phyloP scores from a whole-genome alignment of 1,284 basidiomycete genomes.

The Ustilago esculenta region DNA sequence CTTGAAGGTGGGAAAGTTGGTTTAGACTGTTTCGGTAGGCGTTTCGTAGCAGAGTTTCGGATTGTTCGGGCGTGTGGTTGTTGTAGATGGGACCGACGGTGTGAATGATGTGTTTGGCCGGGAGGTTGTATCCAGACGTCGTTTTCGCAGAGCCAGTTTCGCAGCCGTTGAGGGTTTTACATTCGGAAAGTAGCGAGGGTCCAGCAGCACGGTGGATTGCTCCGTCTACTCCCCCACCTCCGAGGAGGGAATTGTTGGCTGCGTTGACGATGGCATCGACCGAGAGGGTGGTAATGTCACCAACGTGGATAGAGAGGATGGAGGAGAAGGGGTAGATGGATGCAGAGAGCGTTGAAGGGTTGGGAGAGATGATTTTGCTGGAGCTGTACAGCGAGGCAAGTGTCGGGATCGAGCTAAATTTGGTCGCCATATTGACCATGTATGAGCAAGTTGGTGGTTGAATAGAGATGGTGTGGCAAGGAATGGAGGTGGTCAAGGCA shows the following conservation, averaged over 20 bases:
- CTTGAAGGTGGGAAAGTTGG: too few relatives aligned
- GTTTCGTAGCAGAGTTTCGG: constrained; percentile 68
- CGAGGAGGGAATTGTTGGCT: constrained; percentile 57
- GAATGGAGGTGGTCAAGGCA: neutral
- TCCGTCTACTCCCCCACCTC: constrained; percentile 74
- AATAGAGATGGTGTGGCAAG: neutral
- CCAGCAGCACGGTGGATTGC: constrained; percentile 89
- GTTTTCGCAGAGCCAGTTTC: constrained; percentile 84
- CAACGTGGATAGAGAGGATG: constrained; percentile 10
- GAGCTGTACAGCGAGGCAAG: constrained; percentile 29
- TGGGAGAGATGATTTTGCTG: constrained; percentile 3
- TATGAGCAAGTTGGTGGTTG: too few relatives aligned
- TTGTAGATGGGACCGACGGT: constrained; percentile 86
- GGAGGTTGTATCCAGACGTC: constrained; percentile 70
- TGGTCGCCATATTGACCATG: constrained; percentile 10
- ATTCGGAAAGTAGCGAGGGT: constrained; percentile 77
- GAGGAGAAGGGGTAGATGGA: constrained; percentile 31
- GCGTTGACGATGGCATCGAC: constrained; percentile 64
- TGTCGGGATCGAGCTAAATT: constrained; percentile 16
- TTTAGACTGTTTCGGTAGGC: constrained; percentile 56
- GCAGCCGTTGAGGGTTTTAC: constrained; percentile 74
- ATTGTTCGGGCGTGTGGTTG: neutral
- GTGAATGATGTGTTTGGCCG: constrained; percentile 81
- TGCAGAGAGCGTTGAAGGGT: constrained; percentile 4
- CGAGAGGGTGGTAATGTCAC: constrained; percentile 40